Conservation (phyloP, 257 asterid species). For the Ballota nigra region DNA sequence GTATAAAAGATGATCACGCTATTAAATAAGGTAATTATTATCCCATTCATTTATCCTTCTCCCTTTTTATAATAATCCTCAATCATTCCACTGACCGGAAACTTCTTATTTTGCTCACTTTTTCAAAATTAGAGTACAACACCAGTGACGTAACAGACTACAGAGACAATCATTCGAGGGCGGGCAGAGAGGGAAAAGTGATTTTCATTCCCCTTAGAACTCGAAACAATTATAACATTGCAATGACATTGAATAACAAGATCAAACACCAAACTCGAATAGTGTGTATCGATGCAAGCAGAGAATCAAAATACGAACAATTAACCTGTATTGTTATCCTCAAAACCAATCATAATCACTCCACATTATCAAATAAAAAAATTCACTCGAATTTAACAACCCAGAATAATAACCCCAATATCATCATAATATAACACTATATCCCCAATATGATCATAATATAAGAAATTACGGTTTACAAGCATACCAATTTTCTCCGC, state of each 20-base stretch:
- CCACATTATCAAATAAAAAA: neutral
- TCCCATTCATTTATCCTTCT: no score
- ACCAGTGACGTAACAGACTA: no score
- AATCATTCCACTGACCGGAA: no score
- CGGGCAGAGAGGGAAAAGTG: no score
- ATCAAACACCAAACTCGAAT: neutral
- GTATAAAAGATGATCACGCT: no score
- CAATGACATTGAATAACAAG: neutral
- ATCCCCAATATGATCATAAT: neutral
- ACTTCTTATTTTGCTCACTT: no score
- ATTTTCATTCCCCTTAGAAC: no score
- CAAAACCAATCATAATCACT: neutral
- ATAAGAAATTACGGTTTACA: neutral
- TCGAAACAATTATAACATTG: no score
- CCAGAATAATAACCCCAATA: neutral
- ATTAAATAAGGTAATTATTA: no score
- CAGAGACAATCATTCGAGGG: no score
- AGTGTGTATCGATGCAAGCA: neutral
- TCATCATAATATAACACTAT: neutral
- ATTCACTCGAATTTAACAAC: neutral
- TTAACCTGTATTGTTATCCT: neutral
- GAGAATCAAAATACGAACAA: neutral
- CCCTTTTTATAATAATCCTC: no score
- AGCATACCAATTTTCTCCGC: conserved; percentile 75
- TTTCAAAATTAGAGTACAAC: no score